A percentile compares a stretch with the other conserved stretches of the same genome.
Evolutionary conservation across 768 basidiomycete genomes (phyloP).

Genomic region (Xanthoconium stramineum): DNA sequence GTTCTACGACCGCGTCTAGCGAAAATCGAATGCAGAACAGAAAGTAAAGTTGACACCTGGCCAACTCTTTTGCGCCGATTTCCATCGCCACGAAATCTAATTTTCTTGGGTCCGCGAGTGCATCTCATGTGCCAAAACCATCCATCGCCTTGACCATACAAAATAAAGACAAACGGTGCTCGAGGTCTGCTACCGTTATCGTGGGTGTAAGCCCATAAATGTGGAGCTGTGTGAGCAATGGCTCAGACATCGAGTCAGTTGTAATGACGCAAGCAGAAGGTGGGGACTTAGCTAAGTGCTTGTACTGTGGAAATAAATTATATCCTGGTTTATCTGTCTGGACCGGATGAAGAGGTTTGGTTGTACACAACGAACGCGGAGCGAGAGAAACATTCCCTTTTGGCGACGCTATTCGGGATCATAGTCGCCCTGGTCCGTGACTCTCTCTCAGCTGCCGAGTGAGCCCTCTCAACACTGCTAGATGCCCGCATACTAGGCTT

Average conservation of each 20-base stretch:
- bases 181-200: constrained; percentile 54
- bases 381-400: constrained; percentile 81
- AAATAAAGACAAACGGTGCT: constrained; percentile 56
- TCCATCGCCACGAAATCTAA: constrained; percentile 72
- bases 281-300: constrained; percentile 4
- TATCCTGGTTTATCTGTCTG: constrained; percentile 20
- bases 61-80: constrained; percentile 42
- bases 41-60: constrained; percentile 53
- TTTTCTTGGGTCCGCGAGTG: constrained; percentile 60
- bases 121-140: constrained; percentile 64
- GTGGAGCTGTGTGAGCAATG: constrained; percentile 50
- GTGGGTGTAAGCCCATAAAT: constrained; percentile 73
- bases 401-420: constrained; percentile 89
- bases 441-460: constrained; percentile 88
- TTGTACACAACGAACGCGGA: constrained; percentile 86
- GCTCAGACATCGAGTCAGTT: constrained; percentile 13
- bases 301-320: background rate
- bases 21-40: no score
- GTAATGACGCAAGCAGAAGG: no score
- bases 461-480: constrained; percentile 35
- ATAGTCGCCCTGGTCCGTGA: constrained; percentile 90
- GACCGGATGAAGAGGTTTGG: constrained; percentile 81
- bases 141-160: constrained; percentile 68
- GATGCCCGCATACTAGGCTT: constrained; percentile 72
- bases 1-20: no score